phyloP scores from a whole-genome alignment of 1,284 basidiomycete species.

The Cronartium ribicola region DNA sequence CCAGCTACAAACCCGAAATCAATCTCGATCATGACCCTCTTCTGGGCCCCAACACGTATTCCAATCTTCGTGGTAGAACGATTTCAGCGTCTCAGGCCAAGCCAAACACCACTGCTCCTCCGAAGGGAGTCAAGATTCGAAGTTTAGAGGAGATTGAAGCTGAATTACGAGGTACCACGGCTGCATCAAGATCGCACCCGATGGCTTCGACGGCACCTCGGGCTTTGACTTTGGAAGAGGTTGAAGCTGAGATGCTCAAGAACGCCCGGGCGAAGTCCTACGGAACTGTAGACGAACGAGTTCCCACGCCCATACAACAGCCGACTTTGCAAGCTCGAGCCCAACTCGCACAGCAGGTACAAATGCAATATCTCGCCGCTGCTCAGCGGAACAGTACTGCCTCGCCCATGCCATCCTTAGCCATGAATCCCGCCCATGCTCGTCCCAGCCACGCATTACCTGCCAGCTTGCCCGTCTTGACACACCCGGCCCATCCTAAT shows the following conservation, averaged over 20 bases:
- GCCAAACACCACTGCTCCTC: conserved; percentile 17
- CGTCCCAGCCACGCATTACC: conserved; percentile 2
- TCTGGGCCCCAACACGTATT: conserved; percentile 17
- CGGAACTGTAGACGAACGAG: neutral
- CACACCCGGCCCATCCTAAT: conserved; percentile 35
- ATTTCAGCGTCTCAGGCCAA: neutral
- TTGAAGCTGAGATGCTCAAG: conserved; percentile 78
- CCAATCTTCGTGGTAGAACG: conserved; percentile 7
- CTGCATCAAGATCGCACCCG: conserved; percentile 48
- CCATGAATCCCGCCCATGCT: neutral
- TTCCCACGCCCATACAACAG: conserved; percentile 22
- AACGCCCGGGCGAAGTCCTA: conserved; percentile 37
- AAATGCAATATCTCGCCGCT: conserved; percentile 8
- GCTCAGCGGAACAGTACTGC: conserved; percentile 11
- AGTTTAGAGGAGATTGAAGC: conserved; percentile 53
- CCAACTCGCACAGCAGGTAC: conserved; percentile 30
- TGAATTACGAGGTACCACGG: conserved; percentile 51
- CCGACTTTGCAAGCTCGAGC: conserved; percentile 9
- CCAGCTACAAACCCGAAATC: conserved; percentile 10
- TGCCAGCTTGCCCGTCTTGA: conserved; percentile 20
- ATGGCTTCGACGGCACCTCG: conserved; percentile 47
- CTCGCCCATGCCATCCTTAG: neutral
- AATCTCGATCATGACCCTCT: conserved; percentile 37
- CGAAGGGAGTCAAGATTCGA: conserved; percentile 45
- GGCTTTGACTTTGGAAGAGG: conserved; percentile 78